Evolutionary conservation across 2,329 filamentous ascomycete genomes (phyloP), one percentile per base, ranked within the genome.

Genomic region (Arthrobotrys entomopaga): DNA sequence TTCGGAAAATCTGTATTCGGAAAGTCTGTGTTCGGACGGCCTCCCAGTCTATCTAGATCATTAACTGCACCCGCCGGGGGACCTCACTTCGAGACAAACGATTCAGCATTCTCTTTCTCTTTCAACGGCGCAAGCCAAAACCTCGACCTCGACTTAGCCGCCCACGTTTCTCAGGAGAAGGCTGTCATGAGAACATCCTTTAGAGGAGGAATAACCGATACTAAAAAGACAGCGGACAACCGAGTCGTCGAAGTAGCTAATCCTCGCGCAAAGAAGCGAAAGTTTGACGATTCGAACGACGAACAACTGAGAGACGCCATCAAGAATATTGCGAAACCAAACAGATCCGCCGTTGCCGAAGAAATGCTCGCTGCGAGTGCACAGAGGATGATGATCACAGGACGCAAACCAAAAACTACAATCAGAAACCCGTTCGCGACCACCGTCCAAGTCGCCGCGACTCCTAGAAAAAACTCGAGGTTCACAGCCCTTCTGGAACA

Each of bases 251-350:
- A 74, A 50, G 65, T 74, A 29, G 57, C 58, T n/a, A 53, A 64
- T 16, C 57, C 57, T 26, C 58, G 65, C 3, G 20, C 58, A 48
- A 74, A 74, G 58, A 63, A 43, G 22, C 40, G 81, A 84, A 29
- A 84, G 85, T 34, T 34, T 34, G 1, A 87, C 88, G 65, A 80
- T 82, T 0, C 91, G 87, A 80, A 84, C 86, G 34, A 87, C 84
- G 78, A 90, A 87, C 80, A 89, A 78, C 81, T 94, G 38, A 87
- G 88, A 77, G 87, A 91, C 70, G 91, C 91, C 7, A 93, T 95
- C 57, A 87, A 86, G 4, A 86, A 88, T 8, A 81, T 94, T 48
- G 89, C 90, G 80, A 92, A 89, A 81, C 91, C 91, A 0, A 93
- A 94, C 78, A 87, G 91, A 52, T 86, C 87, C 20, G 84, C 90